Conservation (phyloP, 352 stramenopile genomes). For the Phytophthora litchii region DNA sequence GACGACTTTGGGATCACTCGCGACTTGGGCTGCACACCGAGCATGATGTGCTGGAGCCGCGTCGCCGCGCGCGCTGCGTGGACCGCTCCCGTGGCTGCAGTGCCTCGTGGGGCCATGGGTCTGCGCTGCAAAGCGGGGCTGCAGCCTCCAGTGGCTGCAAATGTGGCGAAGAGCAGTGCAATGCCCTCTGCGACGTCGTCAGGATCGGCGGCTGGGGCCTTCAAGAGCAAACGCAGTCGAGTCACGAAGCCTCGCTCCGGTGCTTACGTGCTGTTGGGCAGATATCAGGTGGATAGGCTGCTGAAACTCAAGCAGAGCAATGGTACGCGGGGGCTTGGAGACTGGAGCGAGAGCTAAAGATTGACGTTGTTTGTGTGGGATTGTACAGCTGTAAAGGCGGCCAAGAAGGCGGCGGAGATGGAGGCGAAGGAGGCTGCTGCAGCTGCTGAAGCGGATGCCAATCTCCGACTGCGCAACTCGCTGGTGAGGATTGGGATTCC, state of each 20-base stretch:
- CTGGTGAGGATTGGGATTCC: constrained; percentile 24
- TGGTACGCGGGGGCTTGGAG: constrained; percentile 5
- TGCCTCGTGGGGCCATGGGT: constrained; percentile 21
- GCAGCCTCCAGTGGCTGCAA: constrained; percentile 3
- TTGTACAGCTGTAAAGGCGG: constrained; percentile 22
- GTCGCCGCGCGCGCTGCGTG: constrained; percentile 22
- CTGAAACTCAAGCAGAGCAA: constrained; percentile 40
- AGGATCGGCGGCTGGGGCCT: constrained; percentile 6
- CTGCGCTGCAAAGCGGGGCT: constrained; percentile 27
- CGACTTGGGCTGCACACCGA: constrained; percentile 12
- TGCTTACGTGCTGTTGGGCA: constrained; percentile 30
- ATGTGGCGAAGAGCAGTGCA: constrained; percentile 18
- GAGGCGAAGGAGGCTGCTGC: constrained; percentile 31
- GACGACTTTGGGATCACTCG: constrained; percentile 1
- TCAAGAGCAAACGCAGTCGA: constrained; percentile 32
- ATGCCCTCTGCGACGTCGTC: constrained; percentile 3
- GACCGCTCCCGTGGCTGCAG: constrained; percentile 5
- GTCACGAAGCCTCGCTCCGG: constrained; percentile 16
- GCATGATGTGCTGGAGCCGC: constrained; percentile 40
- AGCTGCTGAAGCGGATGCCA: constrained; percentile 36
- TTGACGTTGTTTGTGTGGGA: neutral
- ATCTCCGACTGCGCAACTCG: constrained; percentile 38
- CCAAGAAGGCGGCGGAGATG: constrained; percentile 38
- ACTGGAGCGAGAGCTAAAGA: neutral
- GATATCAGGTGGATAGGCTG: constrained; percentile 33